Evolutionary conservation across 768 basidiomycete species (phyloP).

Genomic region (Cyclocybe aegerita): DNA sequence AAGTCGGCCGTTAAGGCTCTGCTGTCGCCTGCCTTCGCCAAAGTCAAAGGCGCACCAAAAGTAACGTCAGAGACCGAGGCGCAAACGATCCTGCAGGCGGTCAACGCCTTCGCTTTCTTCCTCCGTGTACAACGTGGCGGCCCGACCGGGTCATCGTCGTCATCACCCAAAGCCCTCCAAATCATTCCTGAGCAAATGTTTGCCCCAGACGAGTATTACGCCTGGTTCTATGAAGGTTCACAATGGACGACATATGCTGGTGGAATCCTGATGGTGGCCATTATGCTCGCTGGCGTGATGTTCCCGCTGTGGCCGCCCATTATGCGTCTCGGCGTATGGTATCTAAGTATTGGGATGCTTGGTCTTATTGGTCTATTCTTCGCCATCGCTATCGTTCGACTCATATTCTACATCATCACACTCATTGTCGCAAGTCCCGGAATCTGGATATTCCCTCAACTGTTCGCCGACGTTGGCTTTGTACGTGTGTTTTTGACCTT

Average conservation of each 20-base stretch:
- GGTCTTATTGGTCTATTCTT: slow-evolving; percentile 91
- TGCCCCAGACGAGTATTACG: slow-evolving; percentile 81
- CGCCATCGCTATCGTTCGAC: slow-evolving; percentile 82
- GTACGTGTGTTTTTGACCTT: slow-evolving; percentile 51
- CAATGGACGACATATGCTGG: slow-evolving; percentile 93
- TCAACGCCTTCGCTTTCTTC: slow-evolving; percentile 88
- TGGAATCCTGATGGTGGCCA: slow-evolving; percentile 84
- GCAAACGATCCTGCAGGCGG: slow-evolving; percentile 55
- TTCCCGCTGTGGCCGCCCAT: slow-evolving; percentile 97
- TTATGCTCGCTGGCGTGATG: slow-evolving; percentile 97
- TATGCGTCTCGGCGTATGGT: slow-evolving; percentile 94
- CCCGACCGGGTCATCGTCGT: slow-evolving; percentile 59
- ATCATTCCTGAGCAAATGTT: slow-evolving; percentile 84
- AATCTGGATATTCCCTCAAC: slow-evolving; percentile 98
- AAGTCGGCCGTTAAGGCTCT: slow-evolving; percentile 92
- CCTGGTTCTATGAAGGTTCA: slow-evolving; percentile 95
- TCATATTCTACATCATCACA: slow-evolving; percentile 95
- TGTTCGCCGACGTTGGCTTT: slow-evolving; percentile 98
- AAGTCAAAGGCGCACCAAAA: slow-evolving; percentile 77
- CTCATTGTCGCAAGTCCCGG: slow-evolving; percentile 82
- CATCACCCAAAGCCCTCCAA: slow-evolving; percentile 77
- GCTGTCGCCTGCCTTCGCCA: slow-evolving; percentile 88
- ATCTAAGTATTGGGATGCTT: slow-evolving; percentile 85
- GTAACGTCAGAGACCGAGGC: slow-evolving; percentile 80
- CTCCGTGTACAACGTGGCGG: slow-evolving; percentile 84